Evolutionary conservation across 2,329 filamentous ascomycete genomes (phyloP), one percentile per base, ranked within the genome.

Genomic region (Nemania diffusa): DNA sequence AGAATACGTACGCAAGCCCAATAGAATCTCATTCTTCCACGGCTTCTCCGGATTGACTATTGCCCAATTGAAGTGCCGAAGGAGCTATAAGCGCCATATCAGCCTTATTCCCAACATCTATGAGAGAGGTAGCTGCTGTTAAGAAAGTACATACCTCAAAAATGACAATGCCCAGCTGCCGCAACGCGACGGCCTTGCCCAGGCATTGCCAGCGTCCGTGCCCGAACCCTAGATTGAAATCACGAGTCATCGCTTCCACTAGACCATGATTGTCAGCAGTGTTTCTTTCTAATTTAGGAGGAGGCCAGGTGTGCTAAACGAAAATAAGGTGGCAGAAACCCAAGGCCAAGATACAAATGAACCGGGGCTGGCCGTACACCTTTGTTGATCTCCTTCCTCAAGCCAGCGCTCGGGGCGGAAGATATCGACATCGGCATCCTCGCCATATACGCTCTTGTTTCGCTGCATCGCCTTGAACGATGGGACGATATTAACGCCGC

Each of bases 391-490:
- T 6, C 15, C 42, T 57, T 70, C 63, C 24, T 68, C 65, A 9
- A 72, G 26, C 70, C 70, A 72, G 15, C 70, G 70, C 46, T 72
- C 70, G 0, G 70, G 70, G 15, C 68, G 70, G 57, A 72, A 72
- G 11, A 64, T 26, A 2, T 70, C 65, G 13, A 65, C 60, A 27
- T 71, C 65, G 1, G 60, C 59, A 50, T 72, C 29, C 29, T 32
- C 56, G 0, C 68, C 70, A 13, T 64, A 72, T 0, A 66, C 48
- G 5, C 22, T 50, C 40, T 44, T 61, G 42, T 64, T 64, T 13
- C 63, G 57, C 7, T 67, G 61, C 65, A 72, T 69, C 0, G 63
- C 61, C 27, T 56, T 62, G 5, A 65, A 59, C 6, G 68, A 58
- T 1, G 64, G 64, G 27, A 65, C 26, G 9, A 72, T 48, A 22